Evolutionary conservation across 2,329 filamentous ascomycete species (phyloP).

Genomic region (Paraphoma sp.): DNA sequence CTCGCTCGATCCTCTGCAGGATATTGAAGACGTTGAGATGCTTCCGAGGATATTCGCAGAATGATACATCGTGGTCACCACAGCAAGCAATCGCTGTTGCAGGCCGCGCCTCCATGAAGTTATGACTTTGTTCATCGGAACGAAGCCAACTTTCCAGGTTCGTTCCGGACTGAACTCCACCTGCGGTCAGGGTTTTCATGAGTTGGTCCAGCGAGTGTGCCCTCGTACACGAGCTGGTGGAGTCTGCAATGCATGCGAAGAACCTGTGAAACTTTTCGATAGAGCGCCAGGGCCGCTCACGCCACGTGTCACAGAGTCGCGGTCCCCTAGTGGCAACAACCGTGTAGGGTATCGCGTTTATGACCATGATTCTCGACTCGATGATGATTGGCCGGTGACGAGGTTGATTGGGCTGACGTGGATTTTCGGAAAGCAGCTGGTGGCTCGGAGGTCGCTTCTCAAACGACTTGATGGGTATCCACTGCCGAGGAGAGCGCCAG

Average conservation of each 20-base stretch:
- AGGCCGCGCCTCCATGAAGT: not conserved
- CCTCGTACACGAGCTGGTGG: not conserved
- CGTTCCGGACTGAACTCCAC: not conserved
- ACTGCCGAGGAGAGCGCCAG: conserved; percentile 2
- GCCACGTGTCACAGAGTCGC: not conserved
- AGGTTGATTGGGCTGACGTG: not conserved
- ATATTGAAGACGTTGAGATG: conserved; percentile 1
- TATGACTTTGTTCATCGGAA: not conserved
- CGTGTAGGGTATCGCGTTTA: not conserved
- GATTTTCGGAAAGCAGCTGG: not conserved
- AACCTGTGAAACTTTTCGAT: not conserved
- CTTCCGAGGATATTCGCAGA: not conserved
- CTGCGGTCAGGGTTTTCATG: conserved; percentile 1
- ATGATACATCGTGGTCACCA: not conserved
- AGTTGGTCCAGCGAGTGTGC: not conserved
- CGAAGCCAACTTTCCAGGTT: conserved; percentile 1
- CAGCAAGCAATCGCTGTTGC: not conserved
- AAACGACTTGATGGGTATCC: conserved; percentile 2
- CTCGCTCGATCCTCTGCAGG: not conserved
- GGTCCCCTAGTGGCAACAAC: not conserved
- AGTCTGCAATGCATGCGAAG: not conserved
- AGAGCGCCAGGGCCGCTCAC: not conserved
- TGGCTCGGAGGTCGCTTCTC: conserved; percentile 2
- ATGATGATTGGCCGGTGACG: not conserved
- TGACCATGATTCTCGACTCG: not conserved